Evolutionary conservation across 2,329 filamentous ascomycete genomes (phyloP).

Genomic region (Botrytis deweyae): DNA sequence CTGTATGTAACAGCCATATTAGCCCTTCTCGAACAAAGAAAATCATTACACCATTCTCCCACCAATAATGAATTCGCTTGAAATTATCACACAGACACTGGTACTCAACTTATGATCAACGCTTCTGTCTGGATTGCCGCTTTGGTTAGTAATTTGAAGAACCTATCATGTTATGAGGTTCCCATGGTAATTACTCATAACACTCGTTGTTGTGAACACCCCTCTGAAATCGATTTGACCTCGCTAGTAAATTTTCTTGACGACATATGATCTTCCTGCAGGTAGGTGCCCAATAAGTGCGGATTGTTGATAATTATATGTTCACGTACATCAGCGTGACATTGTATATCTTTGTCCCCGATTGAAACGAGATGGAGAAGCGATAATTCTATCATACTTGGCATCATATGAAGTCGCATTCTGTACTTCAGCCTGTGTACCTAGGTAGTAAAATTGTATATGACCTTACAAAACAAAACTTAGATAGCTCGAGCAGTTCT

Average conservation of each 20-base stretch:
- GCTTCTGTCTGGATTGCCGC: not conserved
- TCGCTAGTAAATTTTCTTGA: not conserved
- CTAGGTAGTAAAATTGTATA: not conserved
- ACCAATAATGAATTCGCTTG: fast-evolving
- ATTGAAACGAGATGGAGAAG: not conserved
- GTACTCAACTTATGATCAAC: not conserved
- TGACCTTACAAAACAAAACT: fast-evolving
- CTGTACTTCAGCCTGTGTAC: fast-evolving
- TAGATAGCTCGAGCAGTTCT: not conserved
- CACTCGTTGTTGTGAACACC: not conserved
- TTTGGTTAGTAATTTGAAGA: not conserved
- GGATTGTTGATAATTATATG: not conserved
- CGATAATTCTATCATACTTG: not conserved
- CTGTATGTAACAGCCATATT: not conserved
- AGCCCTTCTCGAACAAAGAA: not conserved
- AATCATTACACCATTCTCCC: not conserved
- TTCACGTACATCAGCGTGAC: not conserved
- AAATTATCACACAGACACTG: not conserved
- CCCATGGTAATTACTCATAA: not conserved
- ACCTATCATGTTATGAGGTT: not conserved
- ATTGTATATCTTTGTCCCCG: not conserved
- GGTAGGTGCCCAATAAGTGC: fast-evolving
- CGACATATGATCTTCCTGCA: fast-evolving
- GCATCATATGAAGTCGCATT: not conserved
- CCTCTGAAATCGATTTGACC: not conserved